Base-by-base conservation (phyloP, 2,329 filamentous ascomycete genomes). In the Dendryphion nanum region DNA sequence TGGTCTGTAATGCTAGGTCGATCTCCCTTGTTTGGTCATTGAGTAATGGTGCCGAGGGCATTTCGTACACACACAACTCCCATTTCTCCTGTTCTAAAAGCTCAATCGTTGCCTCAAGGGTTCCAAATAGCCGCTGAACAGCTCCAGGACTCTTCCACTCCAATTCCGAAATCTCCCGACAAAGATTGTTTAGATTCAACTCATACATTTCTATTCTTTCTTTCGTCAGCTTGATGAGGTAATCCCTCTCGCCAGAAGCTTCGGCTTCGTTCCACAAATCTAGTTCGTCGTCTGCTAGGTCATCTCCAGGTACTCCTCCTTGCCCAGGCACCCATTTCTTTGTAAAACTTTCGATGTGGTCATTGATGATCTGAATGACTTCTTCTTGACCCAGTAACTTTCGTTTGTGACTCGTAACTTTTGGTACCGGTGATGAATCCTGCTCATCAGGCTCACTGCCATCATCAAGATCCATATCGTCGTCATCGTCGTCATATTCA, bases 21-120 rank as follows among this genome's bases (percentile, higher is more conserved):
- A n/a, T n/a, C n/a, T n/a, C n/a, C n/a, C n/a, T n/a, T n/a, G n/a
- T n/a, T n/a, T n/a, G n/a, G n/a, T n/a, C n/a, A n/a, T n/a, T n/a
- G n/a, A n/a, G 23, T 4, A 15, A 30, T 30, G 31, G 31, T 12
- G 31, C 31, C 21, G 38, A 15, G 12, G 28, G n/a, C 14, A 15
- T 41, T 32, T 20, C 37, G 42, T 58, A 60, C 6, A 61, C 48
- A 2, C 30, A 37, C 3, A 46, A 16, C 33, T 69, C 69, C 72
- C 73, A 80, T 18, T 57, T 53, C 6, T 74, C 59, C 26, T 77
- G 63, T 51, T 83, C 69, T 33, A 77, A 76, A 38, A 85, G 76
- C 23, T 78, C 75, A 1, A 95, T 65, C 3, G 75, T 88, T 4
- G 72, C 68, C 42, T 91, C 81, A 38, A 95, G 67, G 23, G 68